A percentile compares a stretch with the other conserved stretches of the same genome.
phyloP scores from a whole-genome alignment of 257 asterid genomes.

The Solanum pinnatisectum region DNA sequence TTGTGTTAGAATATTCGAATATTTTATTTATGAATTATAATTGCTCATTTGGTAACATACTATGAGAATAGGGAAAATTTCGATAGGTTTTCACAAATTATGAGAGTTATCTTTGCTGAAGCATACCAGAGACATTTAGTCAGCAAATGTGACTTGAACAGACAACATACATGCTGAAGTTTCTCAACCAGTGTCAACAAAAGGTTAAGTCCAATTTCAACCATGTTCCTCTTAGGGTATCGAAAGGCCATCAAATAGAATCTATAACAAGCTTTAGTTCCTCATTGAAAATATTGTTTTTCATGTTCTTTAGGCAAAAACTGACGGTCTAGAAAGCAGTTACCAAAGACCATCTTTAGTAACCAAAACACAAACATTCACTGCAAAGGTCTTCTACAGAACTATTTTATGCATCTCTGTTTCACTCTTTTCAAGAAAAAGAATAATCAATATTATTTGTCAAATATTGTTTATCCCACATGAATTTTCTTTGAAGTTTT shows the following conservation, averaged over 20 bases:
- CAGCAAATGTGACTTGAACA: background rate
- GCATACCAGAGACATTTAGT: background rate
- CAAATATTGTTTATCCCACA: background rate
- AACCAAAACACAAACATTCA: background rate
- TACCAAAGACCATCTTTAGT: background rate
- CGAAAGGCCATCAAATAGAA: background rate
- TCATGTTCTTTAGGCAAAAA: background rate
- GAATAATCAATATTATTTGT: background rate
- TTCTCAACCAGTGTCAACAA: background rate
- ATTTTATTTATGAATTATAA: no score
- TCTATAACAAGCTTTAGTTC: background rate
- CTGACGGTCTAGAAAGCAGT: background rate
- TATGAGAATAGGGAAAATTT: no score
- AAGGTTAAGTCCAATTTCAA: background rate
- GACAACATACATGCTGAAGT: background rate
- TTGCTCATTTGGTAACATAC: background rate
- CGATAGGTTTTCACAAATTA: background rate
- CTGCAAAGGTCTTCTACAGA: background rate
- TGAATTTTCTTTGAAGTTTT: background rate
- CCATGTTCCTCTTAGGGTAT: background rate
- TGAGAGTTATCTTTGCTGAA: background rate
- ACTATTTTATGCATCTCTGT: background rate
- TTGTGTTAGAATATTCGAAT: background rate
- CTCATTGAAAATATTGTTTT: background rate
- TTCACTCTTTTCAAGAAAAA: background rate